Base-by-base conservation (phyloP, 2,329 filamentous ascomycete genomes). In the Coleophoma cylindrospora region DNA sequence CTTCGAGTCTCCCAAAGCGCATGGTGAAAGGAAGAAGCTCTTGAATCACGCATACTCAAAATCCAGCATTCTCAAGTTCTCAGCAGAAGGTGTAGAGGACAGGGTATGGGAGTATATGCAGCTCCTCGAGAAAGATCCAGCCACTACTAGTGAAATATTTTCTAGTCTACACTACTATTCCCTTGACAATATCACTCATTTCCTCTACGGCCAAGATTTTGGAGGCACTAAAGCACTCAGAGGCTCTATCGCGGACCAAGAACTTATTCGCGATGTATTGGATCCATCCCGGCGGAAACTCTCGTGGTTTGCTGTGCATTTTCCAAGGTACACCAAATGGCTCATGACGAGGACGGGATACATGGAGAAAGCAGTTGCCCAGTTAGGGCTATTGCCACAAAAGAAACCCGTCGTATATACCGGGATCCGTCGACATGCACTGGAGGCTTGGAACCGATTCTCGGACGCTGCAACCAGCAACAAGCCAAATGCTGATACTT, bases 41-140 rank as follows among this genome's bases (percentile, higher is more conserved):
- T 50, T 80, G 22, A 70, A 72, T 4, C 73, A 79, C 51, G 71
- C 73, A 0, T 81, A 81, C 50, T 73, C 77, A 1, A 81, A 81
- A 50, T 71, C 69, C 0, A 61, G 60, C 3, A 68, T 80, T 4
- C 55, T 76, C 6, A 64, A 64, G 19, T 55, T 58, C 1, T 51
- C 61, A 1, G 62, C 64, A 2, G 61, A 62, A 2, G 54, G 53
- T 3, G 64, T 77, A 1, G 65, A 70, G 50, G 60, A 60, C 1
- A 74, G 75, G 47, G 68, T 68, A 0, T 59, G 57, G 14, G 56
- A 66, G 10, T 78, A 68, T 50, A 49, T 78, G 49, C 40, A 66
- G 0, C 57, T 77, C 10, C 47, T 78, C 15, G 65, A 72, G 46
- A 47, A 45, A 3, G 64, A 71, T 15, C 57, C 62, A 4, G 60